These are phyloP conservation scores for Ottelia alismoides DNA, from an alignment of 106 monocot species.

Conservation along the genomic window DNA sequence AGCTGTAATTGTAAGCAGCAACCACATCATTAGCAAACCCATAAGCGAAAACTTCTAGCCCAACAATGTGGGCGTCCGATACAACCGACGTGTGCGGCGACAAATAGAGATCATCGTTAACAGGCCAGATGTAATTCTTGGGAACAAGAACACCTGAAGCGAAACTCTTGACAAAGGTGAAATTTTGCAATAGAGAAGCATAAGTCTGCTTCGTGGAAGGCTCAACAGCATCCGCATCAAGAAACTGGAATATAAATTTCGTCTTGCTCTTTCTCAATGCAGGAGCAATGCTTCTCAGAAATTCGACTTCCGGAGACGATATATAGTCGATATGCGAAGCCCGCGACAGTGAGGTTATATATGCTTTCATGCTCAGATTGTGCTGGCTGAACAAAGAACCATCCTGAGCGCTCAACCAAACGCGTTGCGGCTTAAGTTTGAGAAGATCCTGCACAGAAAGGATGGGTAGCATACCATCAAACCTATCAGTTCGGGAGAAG, in stretches of 20 bases:
- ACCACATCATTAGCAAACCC: conserved; percentile 57
- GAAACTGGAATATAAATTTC: conserved; percentile 7
- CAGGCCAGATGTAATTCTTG: conserved; percentile 76
- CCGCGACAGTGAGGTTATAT: conserved; percentile 29
- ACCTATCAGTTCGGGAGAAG: conserved; percentile 26
- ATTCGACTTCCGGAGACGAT: conserved; percentile 35
- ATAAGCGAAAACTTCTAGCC: conserved; percentile 59
- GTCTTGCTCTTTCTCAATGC: not conserved
- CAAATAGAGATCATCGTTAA: conserved; percentile 36
- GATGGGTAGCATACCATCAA: conserved; percentile 33
- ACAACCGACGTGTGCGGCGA: conserved; percentile 35
- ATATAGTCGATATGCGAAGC: conserved; percentile 35
- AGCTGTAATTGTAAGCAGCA: conserved; percentile 64
- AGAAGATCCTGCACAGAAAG: conserved; percentile 34
- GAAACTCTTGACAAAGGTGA: conserved; percentile 43
- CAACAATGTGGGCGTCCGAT: conserved; percentile 60
- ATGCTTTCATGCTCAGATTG: conserved; percentile 74
- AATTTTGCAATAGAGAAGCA: conserved; percentile 36
- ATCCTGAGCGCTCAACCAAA: conserved; percentile 91
- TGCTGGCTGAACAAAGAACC: conserved; percentile 66
- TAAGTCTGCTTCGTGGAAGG: conserved; percentile 7
- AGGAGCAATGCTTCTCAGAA: conserved; percentile 8
- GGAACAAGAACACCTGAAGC: conserved; percentile 88
- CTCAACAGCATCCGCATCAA: conserved; percentile 1
- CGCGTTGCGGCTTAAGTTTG: conserved; percentile 17